These are phyloP conservation scores for Vigna reflexopilosa DNA, from an alignment of 306 rosid species.

Conservation along the genomic window DNA sequence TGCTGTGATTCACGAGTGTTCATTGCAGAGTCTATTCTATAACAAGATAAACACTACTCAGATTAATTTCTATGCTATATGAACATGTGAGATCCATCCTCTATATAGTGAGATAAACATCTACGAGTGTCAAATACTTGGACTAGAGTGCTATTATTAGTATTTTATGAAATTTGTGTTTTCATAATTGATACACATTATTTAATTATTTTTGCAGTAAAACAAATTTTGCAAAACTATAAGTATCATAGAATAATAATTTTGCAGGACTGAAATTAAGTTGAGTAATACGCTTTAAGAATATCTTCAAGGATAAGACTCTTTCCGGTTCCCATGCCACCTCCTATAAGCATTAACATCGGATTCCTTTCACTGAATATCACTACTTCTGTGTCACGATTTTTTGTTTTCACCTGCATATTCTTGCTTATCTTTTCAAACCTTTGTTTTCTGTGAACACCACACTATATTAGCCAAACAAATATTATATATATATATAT, in stretches of 20 bases:
- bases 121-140: neutral
- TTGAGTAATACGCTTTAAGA: constrained; percentile 63
- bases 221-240: neutral
- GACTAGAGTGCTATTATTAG: neutral
- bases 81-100: neutral
- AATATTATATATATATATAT: neutral
- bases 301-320: constrained; percentile 88
- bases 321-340: constrained; percentile 98
- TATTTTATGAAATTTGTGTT: neutral
- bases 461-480: neutral
- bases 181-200: neutral
- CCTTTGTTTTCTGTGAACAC: constrained; percentile 64
- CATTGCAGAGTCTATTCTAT: neutral
- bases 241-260: constrained; percentile 5
- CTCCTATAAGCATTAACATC: constrained; percentile 86
- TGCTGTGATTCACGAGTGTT: neutral
- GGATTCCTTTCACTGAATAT: constrained; percentile 72
- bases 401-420: constrained; percentile 72
- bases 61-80: neutral
- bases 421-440: constrained; percentile 65
- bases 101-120: neutral
- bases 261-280: neutral
- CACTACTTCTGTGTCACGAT: constrained; percentile 39
- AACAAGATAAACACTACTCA: neutral
- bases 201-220: neutral